Base-by-base conservation (phyloP, 2,329 filamentous ascomycete genomes). In the Magnaporthales sp. region DNA sequence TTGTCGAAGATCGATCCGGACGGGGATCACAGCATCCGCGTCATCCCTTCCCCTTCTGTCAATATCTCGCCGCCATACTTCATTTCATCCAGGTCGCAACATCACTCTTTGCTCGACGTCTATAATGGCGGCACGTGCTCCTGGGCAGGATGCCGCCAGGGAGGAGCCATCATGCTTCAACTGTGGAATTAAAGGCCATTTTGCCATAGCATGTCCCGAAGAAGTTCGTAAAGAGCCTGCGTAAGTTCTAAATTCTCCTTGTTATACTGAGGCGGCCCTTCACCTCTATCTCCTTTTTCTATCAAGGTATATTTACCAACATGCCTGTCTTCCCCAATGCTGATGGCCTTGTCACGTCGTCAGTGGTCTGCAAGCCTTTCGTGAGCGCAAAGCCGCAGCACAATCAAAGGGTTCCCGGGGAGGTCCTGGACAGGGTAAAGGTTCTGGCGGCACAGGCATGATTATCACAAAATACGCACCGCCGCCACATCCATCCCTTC, bases 141-240 rank as follows among this genome's bases (percentile, higher is more conserved):
- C 75, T 11, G 75, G 75, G 1, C 73, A 73, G 58, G 69, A 72
- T 11, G 65, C 71, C 22, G 66, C 71, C 15, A 69, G 70, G 64
- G 67, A 73, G 56, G 77, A 77, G 66, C 75, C 75, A 8, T 70
- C 78, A 69, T 86, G 84, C 73, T 85, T 84, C 73, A 86, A 85
- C 71, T 86, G 84, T 70, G 82, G 83, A 65, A 73, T 74, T 63
- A 74, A 75, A 31, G 81, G 81, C 4, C 84, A 86, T 71, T 85
- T 82, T 77, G 76, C 81, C 13, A 75, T 84, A 65, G 82, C 81
- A 64, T 86, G 84, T 71, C 83, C 82, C 8, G 80, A 84, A 68
- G 79, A 80, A 26, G 82, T 80, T 27, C 76, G 81, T 68, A 73
- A 76, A 69, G 78, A 79, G 62, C 81, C 81, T 69, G 80, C 79